A percentile compares a stretch with the other conserved stretches of the same genome.
Conservation (phyloP, 1,284 basidiomycete species). For the Leccinum pachyderme region DNA sequence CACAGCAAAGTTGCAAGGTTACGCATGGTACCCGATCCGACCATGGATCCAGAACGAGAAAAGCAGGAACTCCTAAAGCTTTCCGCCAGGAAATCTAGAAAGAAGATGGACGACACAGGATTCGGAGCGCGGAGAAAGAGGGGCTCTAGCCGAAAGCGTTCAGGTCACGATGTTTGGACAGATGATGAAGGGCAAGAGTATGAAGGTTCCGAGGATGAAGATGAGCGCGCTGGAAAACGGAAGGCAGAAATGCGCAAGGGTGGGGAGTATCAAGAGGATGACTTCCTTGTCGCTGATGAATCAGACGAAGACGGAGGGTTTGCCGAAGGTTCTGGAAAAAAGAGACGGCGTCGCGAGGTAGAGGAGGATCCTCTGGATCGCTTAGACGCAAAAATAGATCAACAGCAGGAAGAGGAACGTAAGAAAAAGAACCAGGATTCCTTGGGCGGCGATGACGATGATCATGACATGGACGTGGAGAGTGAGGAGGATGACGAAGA, state of each 20-base stretch:
- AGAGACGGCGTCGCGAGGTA: constrained; percentile 40
- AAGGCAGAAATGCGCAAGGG: constrained; percentile 44
- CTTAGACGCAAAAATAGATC: constrained; percentile 60
- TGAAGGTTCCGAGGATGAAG: constrained; percentile 49
- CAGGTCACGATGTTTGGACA: constrained; percentile 52
- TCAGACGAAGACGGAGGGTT: constrained; percentile 61
- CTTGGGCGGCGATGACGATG: constrained; percentile 35
- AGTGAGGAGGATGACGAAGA: constrained; percentile 72
- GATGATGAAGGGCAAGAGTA: constrained; percentile 62
- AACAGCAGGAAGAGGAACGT: constrained; percentile 49
- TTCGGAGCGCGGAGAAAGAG: constrained; percentile 45
- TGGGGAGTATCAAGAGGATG: constrained; percentile 76
- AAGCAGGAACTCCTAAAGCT: constrained; percentile 66
- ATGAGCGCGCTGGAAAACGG: constrained; percentile 41
- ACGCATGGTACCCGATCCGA: constrained; percentile 72
- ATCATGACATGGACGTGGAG: constrained; percentile 67
- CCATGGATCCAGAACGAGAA: constrained; percentile 70
- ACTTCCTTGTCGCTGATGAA: constrained; percentile 76
- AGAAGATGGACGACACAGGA: constrained; percentile 46
- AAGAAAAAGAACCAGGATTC: constrained; percentile 26
- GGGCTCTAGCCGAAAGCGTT: constrained; percentile 47
- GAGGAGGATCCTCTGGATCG: constrained; percentile 63
- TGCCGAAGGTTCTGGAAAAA: constrained; percentile 35
- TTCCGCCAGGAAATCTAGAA: constrained; percentile 61
- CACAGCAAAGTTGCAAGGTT: constrained; percentile 77